Base-by-base conservation (phyloP, 495 filamentous ascomycete genomes). In the Glonium stellatum region DNA sequence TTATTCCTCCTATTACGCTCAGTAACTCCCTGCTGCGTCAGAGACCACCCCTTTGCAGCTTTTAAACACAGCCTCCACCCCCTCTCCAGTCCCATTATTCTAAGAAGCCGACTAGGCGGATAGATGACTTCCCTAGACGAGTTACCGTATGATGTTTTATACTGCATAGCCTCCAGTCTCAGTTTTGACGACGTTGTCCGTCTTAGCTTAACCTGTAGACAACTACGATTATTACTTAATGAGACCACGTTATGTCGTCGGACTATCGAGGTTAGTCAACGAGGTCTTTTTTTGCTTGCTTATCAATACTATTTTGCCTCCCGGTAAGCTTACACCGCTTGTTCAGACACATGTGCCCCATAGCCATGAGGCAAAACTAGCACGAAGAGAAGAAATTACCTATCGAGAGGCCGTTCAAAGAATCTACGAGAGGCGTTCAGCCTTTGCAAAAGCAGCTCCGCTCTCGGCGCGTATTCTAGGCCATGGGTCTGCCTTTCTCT, bases 161-260 rank as follows among this genome's bases (percentile, higher is more conserved):
- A 71, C 41, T 46, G 64, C 31, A 62, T 72, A 37, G 56, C 67
- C 22, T 64, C 57, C 10, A 65, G 48, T 61, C 71, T 85, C 44
- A 68, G 76, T 44, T 71, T 84, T 27, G 72, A 78, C 59, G 80
- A 85, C 62, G 60, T 79, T 34, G 70, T 78, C 21, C 68, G 74
- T 60, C 67, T 84, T 27, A 77, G 75, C 31, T 65, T 77, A 46
- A 77, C 79, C 41, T 83, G 82, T 65, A 76, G 72, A 10, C 70
- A 76, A 15, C 75, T 90, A 18, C 72, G 77, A 57, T 77, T 70
- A 52, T 67, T 85, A 12, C 67, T 85, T 53, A 66, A 76, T 11
- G 85, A 86, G 57, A 78, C 83, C n/a, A 78, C 77, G 9, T 82
- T 89, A 48, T 83, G 84, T 37, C 80, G 78, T 39, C 75, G 75